phyloP scores from a whole-genome alignment of 768 basidiomycete species.

The Tephrocybe sp. region DNA sequence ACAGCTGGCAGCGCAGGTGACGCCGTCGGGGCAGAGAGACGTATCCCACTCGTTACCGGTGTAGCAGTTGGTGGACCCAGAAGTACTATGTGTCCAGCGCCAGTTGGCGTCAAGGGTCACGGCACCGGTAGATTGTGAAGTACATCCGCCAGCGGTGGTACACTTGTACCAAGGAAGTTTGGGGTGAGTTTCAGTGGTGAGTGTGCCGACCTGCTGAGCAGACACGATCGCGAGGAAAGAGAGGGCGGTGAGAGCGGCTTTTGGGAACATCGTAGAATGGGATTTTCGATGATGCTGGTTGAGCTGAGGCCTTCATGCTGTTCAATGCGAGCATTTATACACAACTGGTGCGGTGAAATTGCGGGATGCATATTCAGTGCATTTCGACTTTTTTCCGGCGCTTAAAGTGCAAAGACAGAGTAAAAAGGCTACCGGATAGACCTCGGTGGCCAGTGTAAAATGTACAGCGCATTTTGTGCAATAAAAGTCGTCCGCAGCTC shows the following conservation, averaged over 20 bases:
- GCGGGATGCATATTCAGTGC: neutral
- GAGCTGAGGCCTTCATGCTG: neutral
- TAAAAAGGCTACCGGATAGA: neutral
- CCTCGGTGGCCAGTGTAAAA: neutral
- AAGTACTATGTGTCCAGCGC: slow-evolving; percentile 48
- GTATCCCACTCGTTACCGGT: slow-evolving; percentile 56
- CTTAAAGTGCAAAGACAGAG: neutral
- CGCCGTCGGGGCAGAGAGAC: slow-evolving; percentile 46
- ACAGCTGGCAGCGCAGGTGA: slow-evolving; percentile 44
- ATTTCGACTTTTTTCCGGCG: neutral
- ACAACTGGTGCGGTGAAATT: neutral
- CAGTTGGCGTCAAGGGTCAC: too few species aligned
- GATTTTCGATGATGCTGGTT: neutral
- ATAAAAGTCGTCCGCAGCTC: too few species aligned
- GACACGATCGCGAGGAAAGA: too few species aligned
- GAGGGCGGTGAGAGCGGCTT: slow-evolving; percentile 37
- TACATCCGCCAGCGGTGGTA: slow-evolving; percentile 40
- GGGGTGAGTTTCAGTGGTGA: too few species aligned
- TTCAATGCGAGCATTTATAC: neutral
- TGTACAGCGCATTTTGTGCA: too few species aligned
- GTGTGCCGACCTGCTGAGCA: too few species aligned
- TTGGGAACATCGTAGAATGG: slow-evolving; percentile 32
- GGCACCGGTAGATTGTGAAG: slow-evolving; percentile 26
- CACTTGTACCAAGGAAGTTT: too few species aligned
- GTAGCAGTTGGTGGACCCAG: slow-evolving; percentile 44